Evolutionary conservation across 1,284 basidiomycete species (phyloP).

Genomic region (Xerocomus nothofagi): DNA sequence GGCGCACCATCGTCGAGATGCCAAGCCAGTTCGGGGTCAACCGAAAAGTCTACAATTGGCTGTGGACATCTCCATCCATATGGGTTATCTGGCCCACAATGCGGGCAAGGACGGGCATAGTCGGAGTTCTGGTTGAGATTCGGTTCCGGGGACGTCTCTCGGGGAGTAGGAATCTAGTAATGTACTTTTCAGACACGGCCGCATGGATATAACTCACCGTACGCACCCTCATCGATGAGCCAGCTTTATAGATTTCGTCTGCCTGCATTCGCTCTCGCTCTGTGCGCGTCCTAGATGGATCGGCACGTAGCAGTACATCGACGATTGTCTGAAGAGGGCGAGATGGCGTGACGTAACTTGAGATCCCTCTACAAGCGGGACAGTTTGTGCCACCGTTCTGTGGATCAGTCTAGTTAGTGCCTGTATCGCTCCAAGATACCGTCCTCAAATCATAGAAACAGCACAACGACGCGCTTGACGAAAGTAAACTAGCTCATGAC

Average conservation of each 20-base stretch:
- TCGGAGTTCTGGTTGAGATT: slow-evolving; percentile 60
- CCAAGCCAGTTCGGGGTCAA: slow-evolving; percentile 68
- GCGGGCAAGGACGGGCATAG: slow-evolving; percentile 71
- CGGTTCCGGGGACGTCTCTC: slow-evolving; percentile 73
- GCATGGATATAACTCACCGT: background rate
- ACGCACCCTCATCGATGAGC: slow-evolving; percentile 68
- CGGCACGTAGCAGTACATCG: slow-evolving; percentile 63
- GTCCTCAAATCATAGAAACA: background rate
- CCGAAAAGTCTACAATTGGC: slow-evolving; percentile 66
- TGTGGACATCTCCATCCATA: slow-evolving; percentile 73
- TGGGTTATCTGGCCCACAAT: slow-evolving; percentile 63
- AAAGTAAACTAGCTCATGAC: background rate
- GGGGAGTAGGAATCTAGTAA: slow-evolving; percentile 65
- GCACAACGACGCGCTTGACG: background rate
- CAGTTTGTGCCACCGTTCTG: slow-evolving; percentile 81
- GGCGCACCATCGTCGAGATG: slow-evolving; percentile 69
- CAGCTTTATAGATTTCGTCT: slow-evolving; percentile 68
- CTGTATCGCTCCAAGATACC: background rate
- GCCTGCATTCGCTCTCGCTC: slow-evolving; percentile 71
- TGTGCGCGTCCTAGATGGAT: slow-evolving; percentile 62
- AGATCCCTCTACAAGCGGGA: slow-evolving; percentile 67
- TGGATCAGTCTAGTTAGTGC: slow-evolving; percentile 14
- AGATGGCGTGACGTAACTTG: slow-evolving; percentile 66
- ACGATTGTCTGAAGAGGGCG: slow-evolving; percentile 68
- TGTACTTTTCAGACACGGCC: background rate